These are phyloP conservation scores for Chalciporus sp. DNA, from an alignment of 1,284 basidiomycete genomes.

Conservation along the genomic window DNA sequence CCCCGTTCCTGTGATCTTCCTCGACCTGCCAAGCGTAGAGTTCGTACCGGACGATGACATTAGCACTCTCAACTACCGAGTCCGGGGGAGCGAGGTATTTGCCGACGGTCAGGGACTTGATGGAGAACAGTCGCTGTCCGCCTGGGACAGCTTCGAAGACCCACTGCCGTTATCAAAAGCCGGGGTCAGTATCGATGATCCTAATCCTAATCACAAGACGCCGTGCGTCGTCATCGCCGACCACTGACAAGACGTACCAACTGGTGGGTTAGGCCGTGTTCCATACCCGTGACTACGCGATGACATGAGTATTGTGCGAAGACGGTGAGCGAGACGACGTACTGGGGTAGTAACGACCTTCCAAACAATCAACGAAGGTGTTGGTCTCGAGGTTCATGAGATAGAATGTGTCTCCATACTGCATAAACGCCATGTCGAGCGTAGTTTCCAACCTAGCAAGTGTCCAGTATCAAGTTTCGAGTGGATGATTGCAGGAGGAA, in stretches of 20 bases:
- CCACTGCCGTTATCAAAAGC: conserved; percentile 44
- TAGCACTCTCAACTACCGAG: conserved; percentile 22
- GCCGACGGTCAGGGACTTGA: conserved; percentile 42
- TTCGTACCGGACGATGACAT: conserved; percentile 36
- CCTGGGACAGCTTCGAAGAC: conserved; percentile 40
- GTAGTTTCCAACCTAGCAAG: neutral
- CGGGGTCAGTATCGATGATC: neutral
- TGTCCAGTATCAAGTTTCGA: neutral
- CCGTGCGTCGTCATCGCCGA: neutral
- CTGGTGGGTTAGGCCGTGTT: conserved; percentile 45
- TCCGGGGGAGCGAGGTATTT: conserved; percentile 44
- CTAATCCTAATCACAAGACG: neutral
- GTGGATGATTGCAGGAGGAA: neutral
- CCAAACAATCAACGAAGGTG: conserved; percentile 58
- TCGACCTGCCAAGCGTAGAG: conserved; percentile 47
- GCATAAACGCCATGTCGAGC: conserved; percentile 22
- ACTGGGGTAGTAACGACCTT: conserved; percentile 48
- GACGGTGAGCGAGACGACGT: conserved; percentile 14
- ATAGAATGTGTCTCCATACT: conserved; percentile 38
- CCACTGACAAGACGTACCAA: conserved; percentile 39
- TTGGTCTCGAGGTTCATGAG: conserved; percentile 52
- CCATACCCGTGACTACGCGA: conserved; percentile 52
- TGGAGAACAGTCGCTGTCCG: conserved; percentile 34
- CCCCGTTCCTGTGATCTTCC: conserved; percentile 19
- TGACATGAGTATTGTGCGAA: neutral